These are phyloP conservation scores for Sanghuangporus sanghuang DNA, from an alignment of 1,284 basidiomycete genomes.

Conservation along the genomic window DNA sequence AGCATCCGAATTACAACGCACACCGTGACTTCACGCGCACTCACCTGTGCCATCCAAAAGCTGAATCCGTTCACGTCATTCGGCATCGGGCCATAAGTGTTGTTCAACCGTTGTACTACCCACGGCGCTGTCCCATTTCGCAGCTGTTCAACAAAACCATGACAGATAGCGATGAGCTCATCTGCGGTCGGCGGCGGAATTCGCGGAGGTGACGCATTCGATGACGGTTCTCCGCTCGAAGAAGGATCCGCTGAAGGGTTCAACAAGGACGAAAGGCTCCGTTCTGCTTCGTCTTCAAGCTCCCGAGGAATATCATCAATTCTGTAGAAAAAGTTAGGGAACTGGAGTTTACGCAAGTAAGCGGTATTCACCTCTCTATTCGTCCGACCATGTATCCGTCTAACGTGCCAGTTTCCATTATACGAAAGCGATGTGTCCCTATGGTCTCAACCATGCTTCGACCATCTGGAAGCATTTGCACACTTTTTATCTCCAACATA, in stretches of 20 bases:
- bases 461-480: slow-evolving; percentile 87
- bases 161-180: slow-evolving; percentile 74
- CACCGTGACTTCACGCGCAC: slow-evolving; percentile 19
- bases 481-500: slow-evolving; percentile 85
- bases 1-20: background rate
- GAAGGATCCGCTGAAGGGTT: slow-evolving; percentile 23
- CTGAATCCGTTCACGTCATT: slow-evolving; percentile 66
- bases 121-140: slow-evolving; percentile 84
- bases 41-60: slow-evolving; percentile 84
- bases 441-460: slow-evolving; percentile 85
- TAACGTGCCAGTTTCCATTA: slow-evolving; percentile 74
- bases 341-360: background rate
- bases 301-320: slow-evolving; percentile 52
- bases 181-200: slow-evolving; percentile 29
- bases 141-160: slow-evolving; percentile 74
- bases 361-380: slow-evolving; percentile 51
- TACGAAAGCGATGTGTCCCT: slow-evolving; percentile 80
- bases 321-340: slow-evolving; percentile 22
- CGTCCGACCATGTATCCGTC: slow-evolving; percentile 90
- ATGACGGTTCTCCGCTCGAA: slow-evolving; percentile 11
- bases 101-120: slow-evolving; percentile 82
- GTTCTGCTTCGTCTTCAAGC: slow-evolving; percentile 38
- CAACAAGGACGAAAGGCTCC: slow-evolving; percentile 24
- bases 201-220: slow-evolving; percentile 8
- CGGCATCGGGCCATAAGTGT: slow-evolving; percentile 68